Evolutionary conservation across 2,329 filamentous ascomycete genomes (phyloP).

Genomic region (Talaromyces piceae): DNA sequence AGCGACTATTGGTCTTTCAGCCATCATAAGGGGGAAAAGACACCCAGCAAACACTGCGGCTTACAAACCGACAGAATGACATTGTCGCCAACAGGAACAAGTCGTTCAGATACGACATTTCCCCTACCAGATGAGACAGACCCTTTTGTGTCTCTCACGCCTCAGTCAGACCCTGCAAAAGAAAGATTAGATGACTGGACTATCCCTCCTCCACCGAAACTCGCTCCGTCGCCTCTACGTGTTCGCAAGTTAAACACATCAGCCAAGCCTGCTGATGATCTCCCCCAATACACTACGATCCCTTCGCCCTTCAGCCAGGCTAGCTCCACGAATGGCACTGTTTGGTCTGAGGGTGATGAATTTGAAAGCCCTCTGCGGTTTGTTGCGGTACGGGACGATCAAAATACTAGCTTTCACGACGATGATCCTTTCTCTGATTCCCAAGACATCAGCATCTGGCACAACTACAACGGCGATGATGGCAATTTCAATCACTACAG

Average conservation of each 20-base stretch:
- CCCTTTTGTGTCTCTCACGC: constrained; percentile 6
- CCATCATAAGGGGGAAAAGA: neutral
- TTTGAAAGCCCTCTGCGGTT: neutral
- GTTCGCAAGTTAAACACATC: constrained; percentile 7
- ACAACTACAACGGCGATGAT: neutral
- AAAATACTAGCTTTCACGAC: neutral
- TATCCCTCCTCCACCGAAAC: neutral
- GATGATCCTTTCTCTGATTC: neutral
- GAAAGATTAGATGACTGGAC: neutral
- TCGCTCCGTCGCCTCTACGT: constrained; percentile 10
- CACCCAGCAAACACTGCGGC: neutral
- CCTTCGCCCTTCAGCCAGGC: neutral
- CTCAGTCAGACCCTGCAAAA: neutral
- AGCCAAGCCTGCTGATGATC: neutral
- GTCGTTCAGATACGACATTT: neutral
- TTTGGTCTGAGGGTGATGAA: neutral
- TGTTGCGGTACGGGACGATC: neutral
- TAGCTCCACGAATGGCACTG: neutral
- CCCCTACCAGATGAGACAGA: constrained; percentile 3
- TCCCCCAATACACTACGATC: neutral
- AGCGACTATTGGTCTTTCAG: neutral
- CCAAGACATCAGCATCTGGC: neutral
- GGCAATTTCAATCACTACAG: too few relatives aligned
- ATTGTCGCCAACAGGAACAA: neutral
- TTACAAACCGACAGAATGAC: neutral